Conservation (phyloP, 2,329 filamentous ascomycete genomes). For the Pyricularia pennisetigena region DNA sequence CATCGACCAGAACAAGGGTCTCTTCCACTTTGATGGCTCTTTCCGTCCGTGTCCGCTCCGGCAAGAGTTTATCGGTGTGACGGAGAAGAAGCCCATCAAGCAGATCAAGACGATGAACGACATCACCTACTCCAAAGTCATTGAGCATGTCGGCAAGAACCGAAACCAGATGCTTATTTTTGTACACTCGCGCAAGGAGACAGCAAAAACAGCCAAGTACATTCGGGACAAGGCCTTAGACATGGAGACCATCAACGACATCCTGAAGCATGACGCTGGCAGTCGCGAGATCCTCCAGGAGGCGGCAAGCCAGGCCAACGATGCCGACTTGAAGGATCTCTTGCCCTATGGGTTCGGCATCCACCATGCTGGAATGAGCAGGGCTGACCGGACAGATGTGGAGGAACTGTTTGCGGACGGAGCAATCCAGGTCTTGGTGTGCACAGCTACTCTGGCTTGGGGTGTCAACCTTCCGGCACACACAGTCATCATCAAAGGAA, state of each 20-base stretch:
- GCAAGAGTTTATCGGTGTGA: conserved; percentile 95
- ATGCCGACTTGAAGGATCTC: conserved; percentile 84
- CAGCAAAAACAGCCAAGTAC: conserved; percentile 92
- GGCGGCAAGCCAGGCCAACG: conserved; percentile 72
- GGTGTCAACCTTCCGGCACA: conserved; percentile 97
- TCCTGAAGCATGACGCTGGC: conserved; percentile 84
- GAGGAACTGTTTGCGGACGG: conserved; percentile 91
- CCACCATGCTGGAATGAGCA: conserved; percentile 94
- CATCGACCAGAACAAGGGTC: conserved; percentile 71
- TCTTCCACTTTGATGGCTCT: conserved; percentile 95
- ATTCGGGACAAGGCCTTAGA: conserved; percentile 97
- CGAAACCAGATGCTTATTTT: conserved; percentile 99
- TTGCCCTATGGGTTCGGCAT: conserved; percentile 96
- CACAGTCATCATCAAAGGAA: conserved; percentile 98
- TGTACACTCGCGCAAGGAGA: conserved; percentile 96
- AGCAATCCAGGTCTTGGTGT: conserved; percentile 88
- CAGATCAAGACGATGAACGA: conserved; percentile 99
- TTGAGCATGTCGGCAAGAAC: conserved; percentile 89
- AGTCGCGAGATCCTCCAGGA: conserved; percentile 81
- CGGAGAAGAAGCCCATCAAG: conserved; percentile 97
- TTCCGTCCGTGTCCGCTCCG: conserved; percentile 89
- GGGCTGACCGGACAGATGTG: conserved; percentile 88
- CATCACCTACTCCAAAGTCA: conserved; percentile 92
- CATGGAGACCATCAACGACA: conserved; percentile 92
- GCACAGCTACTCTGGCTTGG: conserved; percentile 96